Percentiles rank a stretch among this genome's conserved stretches.
These are phyloP conservation scores for Colletotrichum lini DNA, from an alignment of 2,329 filamentous ascomycete genomes.

Conservation along the genomic window DNA sequence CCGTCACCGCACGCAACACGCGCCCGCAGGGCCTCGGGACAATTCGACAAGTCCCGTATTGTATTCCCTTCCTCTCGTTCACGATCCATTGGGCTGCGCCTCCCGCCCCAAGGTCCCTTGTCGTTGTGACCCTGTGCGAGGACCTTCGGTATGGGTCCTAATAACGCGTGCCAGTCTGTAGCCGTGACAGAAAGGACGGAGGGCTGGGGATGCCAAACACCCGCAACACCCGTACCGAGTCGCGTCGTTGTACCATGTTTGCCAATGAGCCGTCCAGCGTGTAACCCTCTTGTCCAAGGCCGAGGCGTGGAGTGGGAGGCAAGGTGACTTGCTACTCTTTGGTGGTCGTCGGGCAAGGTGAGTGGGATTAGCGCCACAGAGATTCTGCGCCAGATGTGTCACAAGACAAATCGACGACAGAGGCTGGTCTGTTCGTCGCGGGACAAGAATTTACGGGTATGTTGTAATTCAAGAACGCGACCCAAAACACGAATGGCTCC, in stretches of 20 bases:
- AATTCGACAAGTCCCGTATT: background rate
- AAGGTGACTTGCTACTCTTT: background rate
- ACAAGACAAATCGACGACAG: background rate
- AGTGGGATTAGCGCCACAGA: background rate
- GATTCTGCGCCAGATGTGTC: no score
- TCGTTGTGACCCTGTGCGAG: background rate
- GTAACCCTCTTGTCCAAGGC: slow-evolving; percentile 4
- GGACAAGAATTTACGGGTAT: background rate
- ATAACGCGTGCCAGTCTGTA: background rate
- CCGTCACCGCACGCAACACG: background rate
- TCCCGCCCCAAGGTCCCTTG: background rate
- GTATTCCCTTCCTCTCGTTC: background rate
- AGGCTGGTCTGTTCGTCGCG: background rate
- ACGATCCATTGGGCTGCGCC: background rate
- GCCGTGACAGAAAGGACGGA: slow-evolving; percentile 1
- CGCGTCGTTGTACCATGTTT: slow-evolving; percentile 21
- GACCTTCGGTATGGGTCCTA: background rate
- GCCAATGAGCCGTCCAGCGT: slow-evolving; percentile 14
- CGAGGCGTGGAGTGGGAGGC: background rate
- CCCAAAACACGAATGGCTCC: background rate
- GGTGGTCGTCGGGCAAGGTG: background rate
- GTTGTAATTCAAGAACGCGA: background rate
- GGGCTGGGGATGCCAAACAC: background rate
- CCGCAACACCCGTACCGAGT: slow-evolving; percentile 18
- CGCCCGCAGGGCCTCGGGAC: slow-evolving; percentile 10